These are phyloP conservation scores for Calophaca sinica DNA, from an alignment of 306 rosid species.

Conservation along the genomic window DNA sequence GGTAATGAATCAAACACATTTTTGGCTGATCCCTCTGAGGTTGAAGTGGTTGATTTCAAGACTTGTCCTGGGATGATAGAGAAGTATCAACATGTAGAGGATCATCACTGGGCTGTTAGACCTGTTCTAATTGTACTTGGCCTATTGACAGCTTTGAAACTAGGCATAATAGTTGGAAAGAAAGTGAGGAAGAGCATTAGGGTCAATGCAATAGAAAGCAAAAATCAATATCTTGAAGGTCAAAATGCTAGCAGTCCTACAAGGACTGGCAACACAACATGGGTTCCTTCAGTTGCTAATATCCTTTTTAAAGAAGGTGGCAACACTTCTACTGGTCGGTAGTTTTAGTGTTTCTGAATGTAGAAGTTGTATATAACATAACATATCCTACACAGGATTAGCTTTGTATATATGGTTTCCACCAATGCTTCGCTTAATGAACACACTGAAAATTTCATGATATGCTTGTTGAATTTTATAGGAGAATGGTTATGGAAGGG, in stretches of 20 bases:
- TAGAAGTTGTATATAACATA: conserved; percentile 40
- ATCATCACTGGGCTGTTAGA: conserved; percentile 89
- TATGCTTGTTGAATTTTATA: not conserved
- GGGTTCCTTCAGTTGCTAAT: conserved; percentile 80
- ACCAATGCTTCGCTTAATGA: conserved; percentile 19
- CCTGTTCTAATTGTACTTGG: conserved; percentile 80
- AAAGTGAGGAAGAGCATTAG: conserved; percentile 60
- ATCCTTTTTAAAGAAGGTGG: conserved; percentile 71
- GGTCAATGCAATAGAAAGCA: conserved; percentile 53
- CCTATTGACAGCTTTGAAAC: conserved; percentile 73
- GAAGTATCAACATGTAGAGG: conserved; percentile 90
- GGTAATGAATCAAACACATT: conserved; percentile 60
- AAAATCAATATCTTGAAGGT: conserved; percentile 54
- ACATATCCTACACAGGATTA: conserved; percentile 33
- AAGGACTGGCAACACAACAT: conserved; percentile 49
- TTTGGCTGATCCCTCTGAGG: conserved; percentile 90
- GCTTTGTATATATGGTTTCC: conserved; percentile 24
- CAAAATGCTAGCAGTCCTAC: conserved; percentile 57
- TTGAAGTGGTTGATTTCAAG: conserved; percentile 69
- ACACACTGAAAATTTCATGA: too few species aligned
- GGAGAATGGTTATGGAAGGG: not conserved
- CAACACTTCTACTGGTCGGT: conserved; percentile 47
- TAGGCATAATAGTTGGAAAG: conserved; percentile 67
- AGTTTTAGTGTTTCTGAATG: conserved; percentile 43
- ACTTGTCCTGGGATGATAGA: conserved; percentile 73